phyloP scores from a whole-genome alignment of 192 early-diverging fungal genomes.

The Cetraspora pellucida region DNA sequence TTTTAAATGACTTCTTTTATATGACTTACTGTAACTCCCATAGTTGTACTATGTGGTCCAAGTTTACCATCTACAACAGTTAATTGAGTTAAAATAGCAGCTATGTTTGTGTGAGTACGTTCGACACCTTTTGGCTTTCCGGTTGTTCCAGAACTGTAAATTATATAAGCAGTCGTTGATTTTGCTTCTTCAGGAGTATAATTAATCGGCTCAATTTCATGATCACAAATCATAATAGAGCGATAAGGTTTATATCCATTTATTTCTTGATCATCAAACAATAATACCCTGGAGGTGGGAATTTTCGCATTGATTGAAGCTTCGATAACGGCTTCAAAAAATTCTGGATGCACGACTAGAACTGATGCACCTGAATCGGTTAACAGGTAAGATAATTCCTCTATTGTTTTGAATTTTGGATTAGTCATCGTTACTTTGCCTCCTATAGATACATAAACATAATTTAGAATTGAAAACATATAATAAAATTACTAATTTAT shows the following conservation, averaged over 20 bases:
- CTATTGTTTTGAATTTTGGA: too few species aligned
- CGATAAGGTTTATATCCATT: constrained; percentile 42
- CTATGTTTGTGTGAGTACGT: constrained; percentile 80
- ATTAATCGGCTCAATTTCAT: constrained; percentile 35
- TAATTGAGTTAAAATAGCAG: constrained; percentile 72
- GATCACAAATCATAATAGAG: constrained; percentile 23
- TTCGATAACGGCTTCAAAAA: not conserved
- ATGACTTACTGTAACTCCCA: constrained; percentile 37
- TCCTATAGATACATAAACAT: too few species aligned
- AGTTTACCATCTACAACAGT: constrained; percentile 46
- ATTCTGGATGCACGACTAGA: not conserved
- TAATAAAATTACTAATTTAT: too few species aligned
- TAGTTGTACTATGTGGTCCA: constrained; percentile 34
- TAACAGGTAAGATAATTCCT: too few species aligned
- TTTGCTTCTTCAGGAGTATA: constrained; percentile 36
- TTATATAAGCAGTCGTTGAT: constrained; percentile 59
- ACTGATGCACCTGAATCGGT: not conserved
- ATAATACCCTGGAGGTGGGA: constrained; percentile 35
- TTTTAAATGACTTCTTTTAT: too few species aligned
- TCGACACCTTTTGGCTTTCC: constrained; percentile 83
- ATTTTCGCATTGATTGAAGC: not conserved
- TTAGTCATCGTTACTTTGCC: too few species aligned
- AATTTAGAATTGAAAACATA: too few species aligned
- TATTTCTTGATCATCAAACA: constrained; percentile 50
- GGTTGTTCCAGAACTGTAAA: constrained; percentile 68